Percentiles rank a stretch among this genome's conserved stretches.
phyloP scores from a whole-genome alignment of 2,329 filamentous ascomycete species.

The Ophiocordyceps camponoti-leonardi region DNA sequence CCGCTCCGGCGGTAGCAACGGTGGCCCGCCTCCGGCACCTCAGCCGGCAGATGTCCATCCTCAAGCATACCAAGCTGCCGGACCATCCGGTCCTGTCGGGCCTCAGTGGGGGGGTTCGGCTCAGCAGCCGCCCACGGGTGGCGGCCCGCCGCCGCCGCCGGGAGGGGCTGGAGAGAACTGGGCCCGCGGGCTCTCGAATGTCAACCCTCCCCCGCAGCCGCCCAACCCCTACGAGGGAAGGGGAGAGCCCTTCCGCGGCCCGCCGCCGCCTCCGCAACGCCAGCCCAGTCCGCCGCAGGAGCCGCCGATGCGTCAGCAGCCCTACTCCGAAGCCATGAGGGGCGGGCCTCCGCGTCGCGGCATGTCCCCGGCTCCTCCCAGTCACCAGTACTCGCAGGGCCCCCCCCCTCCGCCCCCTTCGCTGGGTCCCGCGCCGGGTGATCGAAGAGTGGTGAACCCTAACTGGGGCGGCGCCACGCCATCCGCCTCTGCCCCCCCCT shows the following conservation, averaged over 20 bases:
- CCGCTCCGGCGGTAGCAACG: constrained; percentile 60
- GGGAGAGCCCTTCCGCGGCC: constrained; percentile 47
- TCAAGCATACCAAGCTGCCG: constrained; percentile 74
- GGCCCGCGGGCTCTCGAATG: constrained; percentile 56
- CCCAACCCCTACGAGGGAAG: constrained; percentile 68
- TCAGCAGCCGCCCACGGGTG: constrained; percentile 30
- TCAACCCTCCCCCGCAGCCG: constrained; percentile 59
- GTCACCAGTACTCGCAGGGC: constrained; percentile 30
- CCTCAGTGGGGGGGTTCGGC: constrained; percentile 80
- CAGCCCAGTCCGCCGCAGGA: constrained; percentile 66
- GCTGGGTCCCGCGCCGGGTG: constrained; percentile 30
- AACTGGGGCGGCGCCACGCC: constrained; percentile 39
- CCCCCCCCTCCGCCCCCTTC: constrained; percentile 31
- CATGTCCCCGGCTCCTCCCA: constrained; percentile 21
- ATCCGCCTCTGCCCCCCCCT: constrained; percentile 19
- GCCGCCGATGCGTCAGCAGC: constrained; percentile 29
- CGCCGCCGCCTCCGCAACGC: constrained; percentile 47
- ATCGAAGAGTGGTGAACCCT: constrained; percentile 41
- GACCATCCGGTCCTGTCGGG: constrained; percentile 64
- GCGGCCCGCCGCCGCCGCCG: constrained; percentile 38
- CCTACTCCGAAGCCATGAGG: constrained; percentile 36
- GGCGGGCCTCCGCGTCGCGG: constrained; percentile 25
- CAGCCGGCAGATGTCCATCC: constrained; percentile 92
- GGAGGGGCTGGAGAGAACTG: constrained; percentile 36
- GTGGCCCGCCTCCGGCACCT: constrained; percentile 60